Conservation (phyloP, 2,329 filamentous ascomycete species). For the Calonectria henricotiae region DNA sequence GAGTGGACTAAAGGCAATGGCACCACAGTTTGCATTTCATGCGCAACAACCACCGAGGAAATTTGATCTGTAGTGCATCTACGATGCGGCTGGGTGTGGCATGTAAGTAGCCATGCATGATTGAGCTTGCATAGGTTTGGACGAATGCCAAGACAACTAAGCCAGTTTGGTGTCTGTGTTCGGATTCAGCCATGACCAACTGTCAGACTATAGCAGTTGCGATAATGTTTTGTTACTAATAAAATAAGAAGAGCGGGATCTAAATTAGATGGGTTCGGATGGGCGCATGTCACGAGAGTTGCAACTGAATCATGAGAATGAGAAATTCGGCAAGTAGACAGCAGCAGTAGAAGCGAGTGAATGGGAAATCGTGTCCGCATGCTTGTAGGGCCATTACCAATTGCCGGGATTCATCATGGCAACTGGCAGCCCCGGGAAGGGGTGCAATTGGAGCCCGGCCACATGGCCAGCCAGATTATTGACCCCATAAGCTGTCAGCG, state of each 20-base stretch:
- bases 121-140: slow-evolving; percentile 12
- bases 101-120: slow-evolving; percentile 8
- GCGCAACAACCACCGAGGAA: slow-evolving; percentile 11
- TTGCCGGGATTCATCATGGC: slow-evolving; percentile 12
- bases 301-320: not conserved
- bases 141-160: slow-evolving; percentile 15
- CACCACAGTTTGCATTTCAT: slow-evolving; percentile 15
- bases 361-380: not conserved
- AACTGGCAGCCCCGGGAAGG: not conserved
- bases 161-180: slow-evolving; percentile 10
- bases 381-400: not conserved
- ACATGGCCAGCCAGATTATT: not conserved
- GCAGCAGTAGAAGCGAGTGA: not conserved
- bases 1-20: slow-evolving; percentile 3
- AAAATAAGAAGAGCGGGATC: slow-evolving; percentile 27
- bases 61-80: slow-evolving; percentile 9
- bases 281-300: slow-evolving; percentile 18
- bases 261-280: slow-evolving; percentile 22
- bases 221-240: slow-evolving; percentile 21
- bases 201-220: slow-evolving; percentile 6
- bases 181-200: slow-evolving; percentile 5
- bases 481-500: not conserved
- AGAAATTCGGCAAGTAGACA: not conserved
- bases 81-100: slow-evolving; percentile 2
- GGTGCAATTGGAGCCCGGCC: not conserved